These are phyloP conservation scores for Mycotypha africana DNA, from an alignment of 371 early-diverging fungal species.

Conservation along the genomic window DNA sequence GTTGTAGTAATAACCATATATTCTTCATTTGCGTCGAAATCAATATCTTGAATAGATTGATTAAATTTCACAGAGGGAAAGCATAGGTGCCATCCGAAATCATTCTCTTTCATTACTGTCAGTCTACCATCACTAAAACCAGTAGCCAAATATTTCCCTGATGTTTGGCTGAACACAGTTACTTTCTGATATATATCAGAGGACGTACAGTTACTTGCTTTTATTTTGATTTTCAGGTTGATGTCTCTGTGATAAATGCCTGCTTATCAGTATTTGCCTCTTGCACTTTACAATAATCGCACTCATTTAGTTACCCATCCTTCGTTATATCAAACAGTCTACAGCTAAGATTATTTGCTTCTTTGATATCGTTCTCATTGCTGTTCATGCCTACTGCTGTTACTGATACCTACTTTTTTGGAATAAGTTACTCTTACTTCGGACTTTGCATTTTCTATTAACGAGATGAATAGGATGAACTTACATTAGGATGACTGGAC, in stretches of 20 bases:
- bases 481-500: conserved; percentile 54
- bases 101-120: conserved; percentile 30
- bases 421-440: too few species aligned
- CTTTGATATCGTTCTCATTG: conserved; percentile 32
- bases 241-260: too few species aligned
- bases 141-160: conserved; percentile 50
- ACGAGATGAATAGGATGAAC: background rate
- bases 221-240: too few species aligned
- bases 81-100: conserved; percentile 18
- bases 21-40: conserved; percentile 37
- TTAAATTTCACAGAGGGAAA: conserved; percentile 51
- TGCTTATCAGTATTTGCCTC: too few species aligned
- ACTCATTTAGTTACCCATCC: conserved; percentile 29
- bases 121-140: conserved; percentile 60
- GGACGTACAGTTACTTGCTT: conserved; percentile 18
- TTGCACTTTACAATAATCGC: background rate
- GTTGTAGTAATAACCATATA: conserved; percentile 32
- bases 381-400: conserved; percentile 54
- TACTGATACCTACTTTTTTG: conserved; percentile 19
- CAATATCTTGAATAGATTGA: conserved; percentile 50
- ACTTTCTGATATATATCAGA: conserved; percentile 40
- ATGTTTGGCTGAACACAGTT: conserved; percentile 42
- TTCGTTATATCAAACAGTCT: conserved; percentile 47
- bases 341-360: conserved; percentile 50
- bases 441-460: too few species aligned